Evolutionary conservation across 768 basidiomycete species (phyloP).

Genomic region (Mycena belliarum): DNA sequence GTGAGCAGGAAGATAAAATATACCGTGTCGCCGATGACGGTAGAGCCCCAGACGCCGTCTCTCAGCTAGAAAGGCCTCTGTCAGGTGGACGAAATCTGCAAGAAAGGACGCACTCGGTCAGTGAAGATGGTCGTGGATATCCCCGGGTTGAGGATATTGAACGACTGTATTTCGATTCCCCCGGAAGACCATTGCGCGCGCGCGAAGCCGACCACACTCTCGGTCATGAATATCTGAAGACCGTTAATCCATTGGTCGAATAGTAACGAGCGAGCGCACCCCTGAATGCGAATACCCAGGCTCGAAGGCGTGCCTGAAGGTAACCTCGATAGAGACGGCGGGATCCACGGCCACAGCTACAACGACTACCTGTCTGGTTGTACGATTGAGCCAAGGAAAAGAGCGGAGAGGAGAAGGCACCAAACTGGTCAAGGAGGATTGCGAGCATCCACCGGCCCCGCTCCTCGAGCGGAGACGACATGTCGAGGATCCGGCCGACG

Average conservation of each 20-base stretch:
- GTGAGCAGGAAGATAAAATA: slow-evolving; percentile 1
- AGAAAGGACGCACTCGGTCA: neutral
- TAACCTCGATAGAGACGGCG: neutral
- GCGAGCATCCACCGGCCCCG: neutral
- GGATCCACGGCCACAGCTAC: neutral
- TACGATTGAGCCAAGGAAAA: neutral
- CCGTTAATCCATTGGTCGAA: too few species aligned
- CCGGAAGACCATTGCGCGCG: neutral
- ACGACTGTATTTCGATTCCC: slow-evolving; percentile 10
- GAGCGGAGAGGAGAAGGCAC: neutral
- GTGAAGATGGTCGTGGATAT: slow-evolving; percentile 1
- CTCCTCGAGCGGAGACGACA: slow-evolving; percentile 12
- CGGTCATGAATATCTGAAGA: slow-evolving; percentile 11
- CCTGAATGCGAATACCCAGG: neutral
- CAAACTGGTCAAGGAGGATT: neutral
- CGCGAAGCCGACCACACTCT: slow-evolving; percentile 3
- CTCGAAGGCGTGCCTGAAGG: neutral
- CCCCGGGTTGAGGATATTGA: neutral
- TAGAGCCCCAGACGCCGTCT: neutral
- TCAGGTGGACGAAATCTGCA: neutral
- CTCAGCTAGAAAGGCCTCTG: neutral
- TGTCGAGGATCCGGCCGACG: slow-evolving; percentile 1
- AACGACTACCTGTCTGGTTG: neutral
- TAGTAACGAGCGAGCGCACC: too few species aligned
- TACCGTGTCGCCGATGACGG: slow-evolving; percentile 8